A percentile compares a stretch with the other conserved stretches of the same genome.
Conservation (phyloP, 768 basidiomycete species). For the Lyophyllum atratum region DNA sequence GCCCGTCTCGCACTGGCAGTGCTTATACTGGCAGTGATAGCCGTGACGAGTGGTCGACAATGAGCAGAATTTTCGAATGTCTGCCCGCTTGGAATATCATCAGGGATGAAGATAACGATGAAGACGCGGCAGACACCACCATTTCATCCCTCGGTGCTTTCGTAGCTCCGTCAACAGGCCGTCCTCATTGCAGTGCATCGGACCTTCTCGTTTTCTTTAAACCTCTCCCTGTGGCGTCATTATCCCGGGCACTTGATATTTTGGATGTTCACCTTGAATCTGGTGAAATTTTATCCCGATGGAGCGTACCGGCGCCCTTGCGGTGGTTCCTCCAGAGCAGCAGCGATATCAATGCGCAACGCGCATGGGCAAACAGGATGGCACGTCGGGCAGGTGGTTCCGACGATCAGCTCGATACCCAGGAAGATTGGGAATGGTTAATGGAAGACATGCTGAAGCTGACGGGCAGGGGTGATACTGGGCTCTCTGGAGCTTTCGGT, state of each 20-base stretch:
- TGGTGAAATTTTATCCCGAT: constrained; percentile 88
- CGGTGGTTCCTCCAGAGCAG: constrained; percentile 90
- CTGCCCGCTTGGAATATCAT: constrained; percentile 85
- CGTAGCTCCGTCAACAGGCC: constrained; percentile 71
- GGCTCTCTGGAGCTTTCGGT: constrained; percentile 78
- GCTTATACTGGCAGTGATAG: constrained; percentile 82
- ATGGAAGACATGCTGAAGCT: constrained; percentile 91
- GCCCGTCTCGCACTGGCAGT: constrained; percentile 85
- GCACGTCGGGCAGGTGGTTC: constrained; percentile 65
- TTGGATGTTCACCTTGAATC: constrained; percentile 94
- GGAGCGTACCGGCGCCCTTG: constrained; percentile 81
- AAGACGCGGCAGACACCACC: constrained; percentile 81
- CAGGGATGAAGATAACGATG: constrained; percentile 58
- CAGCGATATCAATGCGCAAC: constrained; percentile 66
- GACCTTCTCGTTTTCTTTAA: constrained; percentile 84
- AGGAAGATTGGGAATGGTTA: constrained; percentile 85
- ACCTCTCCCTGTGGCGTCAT: constrained; percentile 68
- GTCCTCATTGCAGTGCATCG: constrained; percentile 54
- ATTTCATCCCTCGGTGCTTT: constrained; percentile 79
- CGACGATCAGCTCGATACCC: constrained; percentile 52
- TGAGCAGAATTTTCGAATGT: constrained; percentile 95
- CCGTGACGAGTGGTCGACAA: constrained; percentile 73
- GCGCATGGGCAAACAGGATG: constrained; percentile 85
- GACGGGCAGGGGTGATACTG: constrained; percentile 60
- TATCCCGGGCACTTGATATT: constrained; percentile 86